Percentiles rank a stretch among this genome's conserved stretches.
Conservation (phyloP, 2,329 filamentous ascomycete species). For the Zymoseptoria passerinii region DNA sequence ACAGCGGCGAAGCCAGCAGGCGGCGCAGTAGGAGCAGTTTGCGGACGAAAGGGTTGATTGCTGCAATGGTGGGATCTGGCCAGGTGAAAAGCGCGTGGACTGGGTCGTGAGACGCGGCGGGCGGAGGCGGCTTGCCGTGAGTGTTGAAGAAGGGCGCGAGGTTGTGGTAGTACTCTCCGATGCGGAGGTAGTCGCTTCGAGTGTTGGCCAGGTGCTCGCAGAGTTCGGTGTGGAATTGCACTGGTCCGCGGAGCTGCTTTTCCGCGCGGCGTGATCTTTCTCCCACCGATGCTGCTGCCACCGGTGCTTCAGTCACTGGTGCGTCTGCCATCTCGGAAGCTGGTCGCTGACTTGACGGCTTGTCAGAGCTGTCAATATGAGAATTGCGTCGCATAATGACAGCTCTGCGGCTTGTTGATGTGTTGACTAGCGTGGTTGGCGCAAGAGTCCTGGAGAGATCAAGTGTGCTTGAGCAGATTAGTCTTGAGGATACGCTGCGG, state of each 20-base stretch:
- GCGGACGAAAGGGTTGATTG: not conserved
- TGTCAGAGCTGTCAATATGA: no score
- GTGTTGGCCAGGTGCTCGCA: not conserved
- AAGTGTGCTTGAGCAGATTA: not conserved
- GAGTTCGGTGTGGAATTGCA: not conserved
- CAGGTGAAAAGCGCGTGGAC: not conserved
- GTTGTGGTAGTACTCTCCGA: not conserved
- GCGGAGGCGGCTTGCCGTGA: not conserved
- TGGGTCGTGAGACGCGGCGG: not conserved
- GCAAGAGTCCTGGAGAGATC: not conserved
- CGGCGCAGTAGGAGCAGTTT: not conserved
- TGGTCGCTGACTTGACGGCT: not conserved
- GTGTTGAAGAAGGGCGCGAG: not conserved
- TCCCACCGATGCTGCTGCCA: no score
- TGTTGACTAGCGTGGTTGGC: not conserved
- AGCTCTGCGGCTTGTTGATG: not conserved
- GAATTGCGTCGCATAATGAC: no score
- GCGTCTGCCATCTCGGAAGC: not conserved
- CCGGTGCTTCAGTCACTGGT: not conserved
- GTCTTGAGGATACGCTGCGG: not conserved
- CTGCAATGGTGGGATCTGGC: not conserved
- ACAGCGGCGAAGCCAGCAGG: not conserved
- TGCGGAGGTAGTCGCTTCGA: not conserved
- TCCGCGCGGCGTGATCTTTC: not conserved
- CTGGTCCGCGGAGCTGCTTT: not conserved